Conservation (phyloP, 768 basidiomycete genomes). For the Lactarius akahatsu region DNA sequence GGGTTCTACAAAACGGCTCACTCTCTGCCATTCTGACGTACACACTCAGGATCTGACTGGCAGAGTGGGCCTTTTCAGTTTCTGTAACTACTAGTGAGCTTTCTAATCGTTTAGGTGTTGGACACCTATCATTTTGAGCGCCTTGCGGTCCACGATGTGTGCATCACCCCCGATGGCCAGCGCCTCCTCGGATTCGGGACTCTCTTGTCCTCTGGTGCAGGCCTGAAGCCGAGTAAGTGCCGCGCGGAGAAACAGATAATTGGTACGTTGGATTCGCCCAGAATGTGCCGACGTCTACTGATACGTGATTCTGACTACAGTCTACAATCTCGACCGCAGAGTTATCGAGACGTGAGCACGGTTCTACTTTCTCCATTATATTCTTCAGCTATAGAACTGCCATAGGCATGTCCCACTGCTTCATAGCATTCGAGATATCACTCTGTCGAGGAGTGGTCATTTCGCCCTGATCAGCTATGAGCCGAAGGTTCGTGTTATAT, state of each 20-base stretch:
- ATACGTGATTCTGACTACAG: constrained; percentile 37
- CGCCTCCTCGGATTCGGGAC: constrained; percentile 69
- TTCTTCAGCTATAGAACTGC: constrained; percentile 18
- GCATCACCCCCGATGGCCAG: constrained; percentile 61
- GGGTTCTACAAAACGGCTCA: not conserved
- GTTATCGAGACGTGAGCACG: constrained; percentile 60
- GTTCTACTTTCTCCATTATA: not conserved
- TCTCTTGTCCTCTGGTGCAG: constrained; percentile 58
- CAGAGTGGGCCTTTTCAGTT: constrained; percentile 33
- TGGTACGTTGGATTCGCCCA: constrained; percentile 43
- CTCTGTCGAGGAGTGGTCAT: constrained; percentile 60
- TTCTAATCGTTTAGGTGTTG: constrained; percentile 37
- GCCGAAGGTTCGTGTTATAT: constrained; percentile 49
- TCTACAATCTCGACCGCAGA: constrained; percentile 64
- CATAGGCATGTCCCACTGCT: constrained; percentile 69
- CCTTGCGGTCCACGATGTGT: constrained; percentile 68
- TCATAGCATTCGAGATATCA: constrained; percentile 71
- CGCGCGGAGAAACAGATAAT: constrained; percentile 71
- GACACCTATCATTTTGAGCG: constrained; percentile 58
- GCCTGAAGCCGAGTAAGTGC: constrained; percentile 70
- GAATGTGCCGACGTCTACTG: not conserved
- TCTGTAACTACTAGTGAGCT: not conserved
- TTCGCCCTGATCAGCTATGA: constrained; percentile 75
- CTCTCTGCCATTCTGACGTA: constrained; percentile 5
- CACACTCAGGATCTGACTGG: constrained; percentile 55